Evolutionary conservation across 768 basidiomycete genomes (phyloP), one percentile per base, ranked within the genome.

Genomic region (Omphalotus guepiniiformis): DNA sequence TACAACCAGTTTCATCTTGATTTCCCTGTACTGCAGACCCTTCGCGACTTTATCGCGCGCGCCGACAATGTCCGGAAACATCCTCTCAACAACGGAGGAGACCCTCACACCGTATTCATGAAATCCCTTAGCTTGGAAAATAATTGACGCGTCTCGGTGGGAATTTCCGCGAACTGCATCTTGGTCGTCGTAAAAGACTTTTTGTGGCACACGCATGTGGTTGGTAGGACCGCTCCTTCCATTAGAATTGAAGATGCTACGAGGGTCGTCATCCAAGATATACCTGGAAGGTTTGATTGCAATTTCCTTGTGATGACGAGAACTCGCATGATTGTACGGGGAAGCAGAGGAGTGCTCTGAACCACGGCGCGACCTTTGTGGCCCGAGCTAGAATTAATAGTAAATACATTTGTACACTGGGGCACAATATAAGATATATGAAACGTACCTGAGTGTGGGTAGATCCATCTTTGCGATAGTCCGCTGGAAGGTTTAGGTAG

Each of bases 1-100:
- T 57, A 66, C 65, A 4, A 49, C 49, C 8, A 63, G 39, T 36
- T 54, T 54, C 41, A 68, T 42, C 50, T 57, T 65, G 8, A 66
- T 57, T 39, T 46, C 51, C 22, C 64, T 54, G 19, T 62, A 60
- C 19, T 36, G 18, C 9, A 23, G 34, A 36, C 53, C 51, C 12
- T 25, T 11, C 11, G 18, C 48, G 19, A 32, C 29, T 16, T 19
- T 36, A 18, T 34, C 48, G 13, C 35, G 34, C 16, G 43, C 43
- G 5, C 35, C 29, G 5, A 40, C 39, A 28, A 23, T 30, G n/a
- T n/a, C 15, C 19, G 16, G 5, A 8, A 26, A 22, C 4, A 36
- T 36, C 13, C 15, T 22, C 3, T 30, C 35, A 4, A 48, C 9
- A 19, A 34, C 26, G 21, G 22, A 3, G 9, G 26, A 39, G 15